phyloP scores from a whole-genome alignment of 768 basidiomycete species.

The Daedaleopsis sinensis region DNA sequence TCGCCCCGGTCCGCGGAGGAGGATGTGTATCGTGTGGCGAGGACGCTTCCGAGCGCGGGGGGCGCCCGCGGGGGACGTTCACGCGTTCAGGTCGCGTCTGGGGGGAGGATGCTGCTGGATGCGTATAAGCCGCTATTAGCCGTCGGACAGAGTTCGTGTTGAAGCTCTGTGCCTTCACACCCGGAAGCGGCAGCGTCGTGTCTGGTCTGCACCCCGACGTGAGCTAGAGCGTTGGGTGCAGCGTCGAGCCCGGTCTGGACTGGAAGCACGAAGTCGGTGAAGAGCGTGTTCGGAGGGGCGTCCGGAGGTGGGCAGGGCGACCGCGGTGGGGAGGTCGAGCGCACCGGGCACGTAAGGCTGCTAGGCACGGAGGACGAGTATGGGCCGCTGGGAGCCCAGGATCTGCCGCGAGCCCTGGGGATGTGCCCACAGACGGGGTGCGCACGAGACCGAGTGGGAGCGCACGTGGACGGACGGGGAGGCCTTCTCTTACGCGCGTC shows the following conservation, averaged over 20 bases:
- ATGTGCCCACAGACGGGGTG: background rate
- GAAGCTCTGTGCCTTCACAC: background rate
- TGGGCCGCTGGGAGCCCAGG: slow-evolving; percentile 2
- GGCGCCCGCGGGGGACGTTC: background rate
- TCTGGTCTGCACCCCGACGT: slow-evolving; percentile 18
- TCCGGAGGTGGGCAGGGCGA: background rate
- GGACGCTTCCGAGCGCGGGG: too few relatives aligned
- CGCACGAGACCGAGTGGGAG: background rate
- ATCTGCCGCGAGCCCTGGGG: background rate
- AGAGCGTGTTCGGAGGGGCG: background rate
- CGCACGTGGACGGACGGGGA: background rate
- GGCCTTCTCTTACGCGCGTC: slow-evolving; percentile 12
- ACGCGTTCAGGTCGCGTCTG: background rate
- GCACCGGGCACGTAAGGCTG: slow-evolving; percentile 15
- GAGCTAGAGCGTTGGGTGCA: background rate
- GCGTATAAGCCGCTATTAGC: slow-evolving; percentile 11
- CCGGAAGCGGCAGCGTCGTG: background rate
- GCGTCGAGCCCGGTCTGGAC: slow-evolving; percentile 13
- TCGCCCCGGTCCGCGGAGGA: too few relatives aligned
- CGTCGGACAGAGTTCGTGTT: slow-evolving; percentile 1
- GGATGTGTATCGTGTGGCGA: too few relatives aligned
- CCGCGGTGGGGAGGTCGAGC: background rate
- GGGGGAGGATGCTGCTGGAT: slow-evolving; percentile 3
- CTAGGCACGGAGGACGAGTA: slow-evolving; percentile 9
- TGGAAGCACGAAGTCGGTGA: background rate